A percentile compares a stretch with the other conserved stretches of the same genome.
These are phyloP conservation scores for Olyra latifolia DNA, from an alignment of 176 grass and related monocot genomes.

Conservation along the genomic window DNA sequence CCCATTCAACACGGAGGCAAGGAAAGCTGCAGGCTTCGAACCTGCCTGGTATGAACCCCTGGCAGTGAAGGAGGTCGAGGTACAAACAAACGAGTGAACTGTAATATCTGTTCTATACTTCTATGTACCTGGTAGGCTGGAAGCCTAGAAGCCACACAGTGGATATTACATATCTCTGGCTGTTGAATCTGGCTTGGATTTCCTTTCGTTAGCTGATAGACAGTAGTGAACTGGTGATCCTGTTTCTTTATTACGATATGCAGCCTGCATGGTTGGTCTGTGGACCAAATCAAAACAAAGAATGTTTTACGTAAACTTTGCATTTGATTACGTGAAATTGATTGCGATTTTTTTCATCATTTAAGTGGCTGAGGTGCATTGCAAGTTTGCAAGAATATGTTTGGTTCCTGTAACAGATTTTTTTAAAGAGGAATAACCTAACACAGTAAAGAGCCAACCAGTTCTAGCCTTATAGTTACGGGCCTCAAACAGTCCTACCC, in stretches of 20 bases:
- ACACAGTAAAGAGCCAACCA: too few species aligned
- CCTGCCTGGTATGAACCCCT: slow-evolving; percentile 85
- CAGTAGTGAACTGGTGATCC: background rate
- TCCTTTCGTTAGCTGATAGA: background rate
- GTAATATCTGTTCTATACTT: background rate
- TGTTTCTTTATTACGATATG: background rate
- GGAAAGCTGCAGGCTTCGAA: slow-evolving; percentile 75
- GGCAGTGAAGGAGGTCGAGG: slow-evolving; percentile 51
- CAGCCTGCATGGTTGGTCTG: background rate
- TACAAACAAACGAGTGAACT: slow-evolving; percentile 8
- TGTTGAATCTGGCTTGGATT: background rate
- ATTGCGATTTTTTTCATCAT: background rate
- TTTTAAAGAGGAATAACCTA: background rate
- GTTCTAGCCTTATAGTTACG: too few species aligned
- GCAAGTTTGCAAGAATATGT: background rate
- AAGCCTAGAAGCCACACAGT: background rate
- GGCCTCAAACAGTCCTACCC: too few species aligned
- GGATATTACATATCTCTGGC: background rate
- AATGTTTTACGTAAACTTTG: background rate
- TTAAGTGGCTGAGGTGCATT: background rate
- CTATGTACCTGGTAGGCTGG: background rate
- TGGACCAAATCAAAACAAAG: background rate
- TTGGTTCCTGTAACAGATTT: background rate
- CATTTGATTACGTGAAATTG: background rate
- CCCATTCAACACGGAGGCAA: slow-evolving; percentile 69